Conservation (phyloP, 257 asterid species). For the Paraleonurus japonicus region DNA sequence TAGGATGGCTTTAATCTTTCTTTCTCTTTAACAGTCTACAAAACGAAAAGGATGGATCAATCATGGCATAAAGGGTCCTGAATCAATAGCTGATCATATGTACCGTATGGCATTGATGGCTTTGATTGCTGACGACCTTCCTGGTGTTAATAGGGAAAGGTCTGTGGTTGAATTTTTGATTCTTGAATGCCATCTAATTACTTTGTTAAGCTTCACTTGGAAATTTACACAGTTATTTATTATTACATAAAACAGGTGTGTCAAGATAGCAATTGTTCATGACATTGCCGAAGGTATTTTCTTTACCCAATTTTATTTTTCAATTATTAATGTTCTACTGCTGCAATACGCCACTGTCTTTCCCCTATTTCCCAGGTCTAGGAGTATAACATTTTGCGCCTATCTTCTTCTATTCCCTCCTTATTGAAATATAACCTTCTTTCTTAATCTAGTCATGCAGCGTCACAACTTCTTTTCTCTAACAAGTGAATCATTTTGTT, state of each 20-base stretch:
- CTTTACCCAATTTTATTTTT: not conserved
- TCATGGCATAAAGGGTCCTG: slow-evolving; percentile 83
- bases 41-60: slow-evolving; percentile 97
- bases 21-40: slow-evolving; percentile 50
- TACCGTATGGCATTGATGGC: slow-evolving; percentile 97
- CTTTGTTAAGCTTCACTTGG: slow-evolving; percentile 5
- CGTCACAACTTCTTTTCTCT: not conserved
- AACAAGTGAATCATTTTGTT: not conserved
- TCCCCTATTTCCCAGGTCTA: not conserved
- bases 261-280: slow-evolving; percentile 92
- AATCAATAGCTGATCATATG: slow-evolving; percentile 98
- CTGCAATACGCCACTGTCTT: not conserved
- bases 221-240: slow-evolving; percentile 18
- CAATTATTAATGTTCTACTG: not conserved
- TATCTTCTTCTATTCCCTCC: not conserved
- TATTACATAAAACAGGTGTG: slow-evolving; percentile 58
- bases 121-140: slow-evolving; percentile 76
- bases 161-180: slow-evolving; percentile 28
- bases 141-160: slow-evolving; percentile 95
- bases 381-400: not conserved
- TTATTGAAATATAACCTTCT: not conserved
- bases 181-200: not conserved
- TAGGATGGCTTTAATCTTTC: not conserved
- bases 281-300: slow-evolving; percentile 90
- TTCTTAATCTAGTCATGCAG: not conserved